Evolutionary conservation across 257 asterid genomes (phyloP), one percentile per base, ranked within the genome.

Genomic region (Scutellaria galericulata): DNA sequence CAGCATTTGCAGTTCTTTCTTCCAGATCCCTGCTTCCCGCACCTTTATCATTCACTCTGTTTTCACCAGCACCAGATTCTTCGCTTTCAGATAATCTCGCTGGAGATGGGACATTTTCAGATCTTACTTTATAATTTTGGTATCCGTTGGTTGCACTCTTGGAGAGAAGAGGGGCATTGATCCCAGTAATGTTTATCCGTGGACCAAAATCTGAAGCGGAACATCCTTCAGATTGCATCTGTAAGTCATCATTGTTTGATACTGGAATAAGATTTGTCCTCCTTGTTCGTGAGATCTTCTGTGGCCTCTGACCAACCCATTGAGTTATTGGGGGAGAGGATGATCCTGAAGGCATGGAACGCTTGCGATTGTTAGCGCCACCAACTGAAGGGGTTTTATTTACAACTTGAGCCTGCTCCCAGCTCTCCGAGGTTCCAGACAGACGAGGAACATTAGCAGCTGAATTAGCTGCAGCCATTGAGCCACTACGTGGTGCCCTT

Each of bases 281-380:
- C 90, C 98, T 86, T 0, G 94, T 85, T 35, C 99, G 94, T 66
- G 98, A 86, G 55, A 86, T 88, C 81, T 95, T 95, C 69, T 90
- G 97, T n/a, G 96, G 90, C 84, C 98, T 86, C 88, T 92, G 99
- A 75, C 99, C 98, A 78, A 50, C 89, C 99, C 99, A 95, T 68
- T 92, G 97, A 71, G 99, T 89, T 62, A 92, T 90, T 61, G 99
- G 97, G n/a, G 98, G 96, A 60, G 99, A 92, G 52, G 94, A 82
- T 71, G 96, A 82, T 65, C 90, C 96, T 51, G 93, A 67, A 12
- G 98, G 85, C 78, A 86, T 48, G 58, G 96, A 70, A 75, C 96
- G 94, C 81, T 92, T 95, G 70, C 95, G 93, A 75, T 83, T 90
- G 83, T 84, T 88, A 47, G 77, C 83, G 74, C 96, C 98, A 82